Percentiles rank a stretch among this genome's conserved stretches.
Evolutionary conservation across 306 rosid species (phyloP).

Genomic region (Quercus gilva): DNA sequence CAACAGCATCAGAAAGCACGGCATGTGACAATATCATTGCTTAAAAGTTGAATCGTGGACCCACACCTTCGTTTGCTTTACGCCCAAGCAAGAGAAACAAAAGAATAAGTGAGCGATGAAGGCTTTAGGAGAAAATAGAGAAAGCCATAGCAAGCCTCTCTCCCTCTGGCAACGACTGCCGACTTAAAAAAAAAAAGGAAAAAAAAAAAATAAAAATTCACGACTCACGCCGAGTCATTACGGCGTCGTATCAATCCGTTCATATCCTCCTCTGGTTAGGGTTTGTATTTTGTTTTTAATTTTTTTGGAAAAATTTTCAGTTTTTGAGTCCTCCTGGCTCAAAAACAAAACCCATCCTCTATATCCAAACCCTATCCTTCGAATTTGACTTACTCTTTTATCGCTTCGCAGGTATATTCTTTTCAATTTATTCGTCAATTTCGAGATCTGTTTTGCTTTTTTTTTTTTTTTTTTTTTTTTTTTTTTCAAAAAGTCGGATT

Average conservation of each 20-base stretch:
- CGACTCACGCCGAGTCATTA: not conserved
- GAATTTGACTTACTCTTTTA: not conserved
- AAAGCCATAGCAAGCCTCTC: too few relatives aligned
- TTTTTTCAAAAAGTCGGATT: not conserved
- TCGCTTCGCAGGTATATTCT: conserved; percentile 4
- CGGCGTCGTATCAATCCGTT: not conserved
- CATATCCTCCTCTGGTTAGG: not conserved
- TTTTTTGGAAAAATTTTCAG: not conserved
- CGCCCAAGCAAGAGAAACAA: conserved; percentile 18
- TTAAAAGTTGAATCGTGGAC: not conserved
- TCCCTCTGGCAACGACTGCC: not conserved
- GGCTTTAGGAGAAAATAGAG: not conserved
- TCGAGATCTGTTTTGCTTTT: not conserved
- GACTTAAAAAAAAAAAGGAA: not conserved
- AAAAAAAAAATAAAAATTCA: too few relatives aligned
- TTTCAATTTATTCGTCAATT: not conserved
- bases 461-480: not conserved
- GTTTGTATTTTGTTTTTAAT: not conserved
- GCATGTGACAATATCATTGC: conserved; percentile 1
- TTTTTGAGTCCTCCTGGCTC: not conserved
- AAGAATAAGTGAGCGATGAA: not conserved
- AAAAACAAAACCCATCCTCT: not conserved
- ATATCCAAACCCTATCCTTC: not conserved
- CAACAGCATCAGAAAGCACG: too few relatives aligned
- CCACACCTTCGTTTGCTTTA: not conserved